Conservation (phyloP, 108 stramenopile species). For the Stephanodiscus triporus region DNA sequence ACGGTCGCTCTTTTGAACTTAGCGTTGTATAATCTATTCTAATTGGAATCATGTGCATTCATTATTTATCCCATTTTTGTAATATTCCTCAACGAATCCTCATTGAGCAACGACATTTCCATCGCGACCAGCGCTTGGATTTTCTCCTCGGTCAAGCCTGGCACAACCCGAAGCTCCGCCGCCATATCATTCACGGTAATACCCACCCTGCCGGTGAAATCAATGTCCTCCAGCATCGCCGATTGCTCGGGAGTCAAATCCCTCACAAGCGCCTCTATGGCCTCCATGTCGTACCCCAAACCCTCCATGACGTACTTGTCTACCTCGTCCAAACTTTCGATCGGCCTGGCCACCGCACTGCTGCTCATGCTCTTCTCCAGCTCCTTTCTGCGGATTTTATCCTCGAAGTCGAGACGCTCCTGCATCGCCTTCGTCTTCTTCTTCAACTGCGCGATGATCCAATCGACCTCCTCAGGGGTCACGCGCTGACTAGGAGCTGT, state of each 20-base stretch:
- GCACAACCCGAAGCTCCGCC: constrained; percentile 48
- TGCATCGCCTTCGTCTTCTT: constrained; percentile 56
- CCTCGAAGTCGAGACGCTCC: constrained; percentile 90
- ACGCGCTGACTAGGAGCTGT: constrained; percentile 37
- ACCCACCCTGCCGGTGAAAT: constrained; percentile 47
- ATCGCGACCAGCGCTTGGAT: constrained; percentile 55
- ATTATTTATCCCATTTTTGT: constrained; percentile 41
- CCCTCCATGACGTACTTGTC: constrained; percentile 49
- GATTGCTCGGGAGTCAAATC: constrained; percentile 54
- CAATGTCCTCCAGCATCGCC: constrained; percentile 42
- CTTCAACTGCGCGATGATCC: constrained; percentile 70
- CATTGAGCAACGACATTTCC: constrained; percentile 54
- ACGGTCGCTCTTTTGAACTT: too few relatives aligned
- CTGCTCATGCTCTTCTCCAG: constrained; percentile 24
- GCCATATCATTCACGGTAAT: constrained; percentile 45
- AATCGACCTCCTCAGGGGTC: constrained; percentile 76
- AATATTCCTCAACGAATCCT: constrained; percentile 39
- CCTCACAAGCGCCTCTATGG: constrained; percentile 34
- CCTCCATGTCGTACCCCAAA: constrained; percentile 54
- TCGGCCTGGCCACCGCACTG: constrained; percentile 4
- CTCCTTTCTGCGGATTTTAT: constrained; percentile 47
- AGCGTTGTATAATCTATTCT: too few relatives aligned
- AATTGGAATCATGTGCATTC: too few relatives aligned
- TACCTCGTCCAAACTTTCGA: constrained; percentile 45
- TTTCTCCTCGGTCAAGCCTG: constrained; percentile 60